Conservation (phyloP, 768 basidiomycete genomes). For the Rhodotorula diobovata region DNA sequence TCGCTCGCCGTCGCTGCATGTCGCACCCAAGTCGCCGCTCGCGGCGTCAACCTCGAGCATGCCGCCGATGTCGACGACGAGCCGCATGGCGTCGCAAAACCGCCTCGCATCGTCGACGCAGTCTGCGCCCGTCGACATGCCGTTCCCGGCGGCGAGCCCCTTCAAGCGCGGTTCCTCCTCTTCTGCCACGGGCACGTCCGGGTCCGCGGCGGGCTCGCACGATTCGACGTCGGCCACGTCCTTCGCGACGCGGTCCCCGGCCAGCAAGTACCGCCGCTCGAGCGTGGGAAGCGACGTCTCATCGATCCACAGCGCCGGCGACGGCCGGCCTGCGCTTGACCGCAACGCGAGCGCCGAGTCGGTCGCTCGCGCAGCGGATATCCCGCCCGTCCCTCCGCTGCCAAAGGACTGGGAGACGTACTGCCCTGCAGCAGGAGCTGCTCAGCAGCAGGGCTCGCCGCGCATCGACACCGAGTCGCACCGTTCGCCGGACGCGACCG, state of each 20-base stretch:
- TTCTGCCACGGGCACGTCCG: constrained; percentile 74
- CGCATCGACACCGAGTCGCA: constrained; percentile 47
- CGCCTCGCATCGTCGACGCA: constrained; percentile 10
- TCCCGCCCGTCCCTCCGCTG: constrained; percentile 90
- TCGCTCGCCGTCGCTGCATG: not conserved
- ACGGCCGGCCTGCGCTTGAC: constrained; percentile 60
- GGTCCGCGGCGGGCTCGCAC: constrained; percentile 59
- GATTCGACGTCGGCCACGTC: constrained; percentile 76
- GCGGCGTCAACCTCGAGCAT: constrained; percentile 2
- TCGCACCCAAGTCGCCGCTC: constrained; percentile 14
- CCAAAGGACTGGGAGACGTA: constrained; percentile 67
- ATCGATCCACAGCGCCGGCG: constrained; percentile 62
- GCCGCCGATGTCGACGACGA: constrained; percentile 1
- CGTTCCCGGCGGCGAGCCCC: constrained; percentile 24
- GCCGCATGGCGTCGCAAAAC: not conserved
- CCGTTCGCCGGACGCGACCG: constrained; percentile 44
- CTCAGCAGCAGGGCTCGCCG: not conserved
- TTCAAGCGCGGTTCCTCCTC: constrained; percentile 82
- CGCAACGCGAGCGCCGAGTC: constrained; percentile 54
- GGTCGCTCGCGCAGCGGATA: constrained; percentile 57
- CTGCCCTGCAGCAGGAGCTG: constrained; percentile 12
- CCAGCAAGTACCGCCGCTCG: constrained; percentile 64
- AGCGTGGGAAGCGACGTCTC: constrained; percentile 83
- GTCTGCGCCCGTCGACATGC: constrained; percentile 5
- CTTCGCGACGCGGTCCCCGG: constrained; percentile 71